These are phyloP conservation scores for Populus simonii DNA, from an alignment of 345 rosid genomes.

Conservation along the genomic window DNA sequence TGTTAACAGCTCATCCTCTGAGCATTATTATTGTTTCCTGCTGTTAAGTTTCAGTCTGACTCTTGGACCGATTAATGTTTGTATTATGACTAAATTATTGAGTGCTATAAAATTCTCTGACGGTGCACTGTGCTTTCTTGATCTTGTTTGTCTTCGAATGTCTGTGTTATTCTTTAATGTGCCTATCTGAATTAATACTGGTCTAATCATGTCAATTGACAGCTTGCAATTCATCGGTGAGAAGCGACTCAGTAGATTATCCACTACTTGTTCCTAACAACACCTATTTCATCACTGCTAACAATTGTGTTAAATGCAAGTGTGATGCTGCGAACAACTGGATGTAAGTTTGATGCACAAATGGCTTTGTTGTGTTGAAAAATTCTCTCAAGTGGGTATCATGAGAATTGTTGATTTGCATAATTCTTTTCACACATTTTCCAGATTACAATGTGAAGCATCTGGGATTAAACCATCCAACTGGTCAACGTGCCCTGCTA, in stretches of 20 bases:
- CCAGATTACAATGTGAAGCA: conserved; percentile 69
- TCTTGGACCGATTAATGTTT: background rate
- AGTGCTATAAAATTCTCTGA: background rate
- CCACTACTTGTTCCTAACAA: conserved; percentile 47
- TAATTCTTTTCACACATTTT: conserved; percentile 11
- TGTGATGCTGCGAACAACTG: conserved; percentile 56
- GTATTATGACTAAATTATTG: background rate
- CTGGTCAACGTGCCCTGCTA: conserved; percentile 47
- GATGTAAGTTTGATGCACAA: conserved; percentile 46
- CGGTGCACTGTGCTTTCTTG: background rate
- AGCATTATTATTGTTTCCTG: background rate
- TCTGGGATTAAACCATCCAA: conserved; percentile 31
- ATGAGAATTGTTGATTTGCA: background rate
- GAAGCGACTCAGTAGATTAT: conserved; percentile 43
- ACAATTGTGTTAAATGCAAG: conserved; percentile 58
- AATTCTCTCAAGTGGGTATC: background rate
- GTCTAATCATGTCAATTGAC: conserved; percentile 13
- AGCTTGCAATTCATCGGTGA: conserved; percentile 68
- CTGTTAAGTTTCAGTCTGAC: background rate
- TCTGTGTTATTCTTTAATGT: background rate
- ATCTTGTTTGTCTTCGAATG: background rate
- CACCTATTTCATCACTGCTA: conserved; percentile 56
- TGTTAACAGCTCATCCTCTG: background rate
- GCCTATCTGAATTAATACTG: background rate
- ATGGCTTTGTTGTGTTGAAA: background rate